Conservation (phyloP, 768 basidiomycete species). For the Rhizopogon vinicolor region DNA sequence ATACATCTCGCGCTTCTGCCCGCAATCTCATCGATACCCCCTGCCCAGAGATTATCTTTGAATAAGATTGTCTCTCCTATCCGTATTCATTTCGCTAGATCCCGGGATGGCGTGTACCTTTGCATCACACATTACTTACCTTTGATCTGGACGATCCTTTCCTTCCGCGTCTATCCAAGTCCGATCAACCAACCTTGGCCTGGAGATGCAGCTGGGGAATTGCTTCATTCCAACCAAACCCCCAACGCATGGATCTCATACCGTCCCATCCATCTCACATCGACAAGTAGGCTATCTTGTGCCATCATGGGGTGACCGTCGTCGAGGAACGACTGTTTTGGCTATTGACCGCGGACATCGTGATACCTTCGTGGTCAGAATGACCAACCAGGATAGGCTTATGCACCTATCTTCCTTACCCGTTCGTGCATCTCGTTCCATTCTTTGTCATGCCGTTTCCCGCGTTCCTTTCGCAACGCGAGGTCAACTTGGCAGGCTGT, state of each 20-base stretch:
- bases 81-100: conserved; percentile 1
- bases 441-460: background rate
- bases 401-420: background rate
- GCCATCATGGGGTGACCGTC: background rate
- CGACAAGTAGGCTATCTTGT: background rate
- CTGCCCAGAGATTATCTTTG: conserved; percentile 1
- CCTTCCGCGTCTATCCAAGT: background rate
- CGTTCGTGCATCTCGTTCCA: background rate
- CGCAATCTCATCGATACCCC: background rate
- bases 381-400: background rate
- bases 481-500: no score
- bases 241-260: background rate
- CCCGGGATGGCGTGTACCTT: background rate
- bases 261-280: background rate
- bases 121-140: background rate
- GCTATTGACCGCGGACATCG: background rate
- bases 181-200: background rate
- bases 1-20: background rate
- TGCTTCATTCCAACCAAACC: background rate
- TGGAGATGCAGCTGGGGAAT: background rate
- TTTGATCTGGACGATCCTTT: background rate
- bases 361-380: background rate
- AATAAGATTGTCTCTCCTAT: background rate
- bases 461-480: conserved; percentile 1
- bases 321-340: background rate